A percentile compares a stretch with the other conserved stretches of the same genome.
Evolutionary conservation across 1,284 basidiomycete species (phyloP).

Genomic region (Exsudoporus floridanus): DNA sequence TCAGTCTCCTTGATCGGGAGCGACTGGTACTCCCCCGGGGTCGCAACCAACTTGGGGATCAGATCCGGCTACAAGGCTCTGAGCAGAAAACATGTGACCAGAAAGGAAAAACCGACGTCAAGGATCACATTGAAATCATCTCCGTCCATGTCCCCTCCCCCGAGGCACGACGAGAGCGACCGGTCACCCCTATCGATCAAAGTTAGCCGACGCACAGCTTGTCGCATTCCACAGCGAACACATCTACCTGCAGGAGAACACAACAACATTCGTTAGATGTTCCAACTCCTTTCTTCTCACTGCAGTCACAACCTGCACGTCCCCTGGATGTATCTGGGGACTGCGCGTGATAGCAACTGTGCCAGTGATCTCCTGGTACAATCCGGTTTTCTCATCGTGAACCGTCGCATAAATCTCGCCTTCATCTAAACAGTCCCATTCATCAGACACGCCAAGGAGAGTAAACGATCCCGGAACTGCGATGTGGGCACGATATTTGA

Average conservation of each 20-base stretch:
- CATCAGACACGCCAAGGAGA: slow-evolving; percentile 51
- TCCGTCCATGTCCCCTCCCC: slow-evolving; percentile 50
- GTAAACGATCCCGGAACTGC: slow-evolving; percentile 46
- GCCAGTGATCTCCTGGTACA: slow-evolving; percentile 38
- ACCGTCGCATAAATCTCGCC: slow-evolving; percentile 46
- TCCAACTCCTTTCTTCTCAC: slow-evolving; percentile 40
- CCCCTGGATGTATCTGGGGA: slow-evolving; percentile 53
- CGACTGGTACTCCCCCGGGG: slow-evolving; percentile 41
- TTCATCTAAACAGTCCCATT: slow-evolving; percentile 41
- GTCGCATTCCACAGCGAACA: background rate
- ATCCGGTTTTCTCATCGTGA: slow-evolving; percentile 31
- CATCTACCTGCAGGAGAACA: slow-evolving; percentile 39
- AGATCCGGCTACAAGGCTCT: slow-evolving; percentile 30
- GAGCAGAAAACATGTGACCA: slow-evolving; percentile 5
- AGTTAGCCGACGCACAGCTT: slow-evolving; percentile 7
- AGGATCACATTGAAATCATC: slow-evolving; percentile 44
- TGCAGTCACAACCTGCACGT: slow-evolving; percentile 45
- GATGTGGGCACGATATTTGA: slow-evolving; percentile 52
- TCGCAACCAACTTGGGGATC: slow-evolving; percentile 16
- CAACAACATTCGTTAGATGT: slow-evolving; percentile 41
- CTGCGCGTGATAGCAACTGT: slow-evolving; percentile 46
- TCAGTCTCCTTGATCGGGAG: slow-evolving; percentile 37
- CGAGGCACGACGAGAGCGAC: slow-evolving; percentile 44
- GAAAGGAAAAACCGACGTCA: slow-evolving; percentile 32
- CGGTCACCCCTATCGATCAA: slow-evolving; percentile 37